Evolutionary conservation across 2,329 filamentous ascomycete genomes (phyloP), one percentile per base, ranked within the genome.

Genomic region (Verruconis gallopava): DNA sequence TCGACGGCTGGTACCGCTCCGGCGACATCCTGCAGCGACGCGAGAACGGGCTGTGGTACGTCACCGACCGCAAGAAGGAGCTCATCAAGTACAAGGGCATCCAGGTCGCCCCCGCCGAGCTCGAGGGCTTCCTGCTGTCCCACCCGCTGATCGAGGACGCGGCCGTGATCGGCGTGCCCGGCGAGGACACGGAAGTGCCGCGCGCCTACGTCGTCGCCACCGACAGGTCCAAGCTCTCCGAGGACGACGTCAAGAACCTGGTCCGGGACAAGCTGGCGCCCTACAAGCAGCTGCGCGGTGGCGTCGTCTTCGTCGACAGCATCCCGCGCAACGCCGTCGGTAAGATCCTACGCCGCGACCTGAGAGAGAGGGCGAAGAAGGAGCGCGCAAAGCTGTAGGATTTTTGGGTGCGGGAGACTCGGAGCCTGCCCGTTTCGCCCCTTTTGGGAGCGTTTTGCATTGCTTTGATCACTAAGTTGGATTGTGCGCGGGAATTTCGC

Each of bases 21-120:
- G 64, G 64, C 4, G 64, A 67, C 4, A 47, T 60, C 17, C 49
- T 61, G 12, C 57, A 59, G 38, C 57, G 60, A 21, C 44, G 50
- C 1, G 55, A 52, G 1, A 34, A 38, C 3, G 58, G 60, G n/a
- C 57, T 60, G 30, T 48, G 51, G 25, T 30, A 30, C n/a, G 25
- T 30, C 9, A 30, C 25, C 6, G 25, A 30, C 25, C 25, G 25
- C n/a, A 58, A 58, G 4, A 66, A 66, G 47, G 62, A 68, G 43
- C 52, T 68, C 5, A 68, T 69, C 50, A 69, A 69, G 47, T 67
- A 67, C 42, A 67, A 69, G 47, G 67, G 67, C 2, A 52, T 67
- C 21, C 66, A 70, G 52, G 64, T 70, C n/a, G 62, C 67, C 5
- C 67, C 67, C 0, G 65, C 66, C 0, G 67, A 70, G 44, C 51